A percentile compares a stretch with the other conserved stretches of the same genome.
Conservation (phyloP, 345 rosid genomes). For the Excoecaria agallocha region DNA sequence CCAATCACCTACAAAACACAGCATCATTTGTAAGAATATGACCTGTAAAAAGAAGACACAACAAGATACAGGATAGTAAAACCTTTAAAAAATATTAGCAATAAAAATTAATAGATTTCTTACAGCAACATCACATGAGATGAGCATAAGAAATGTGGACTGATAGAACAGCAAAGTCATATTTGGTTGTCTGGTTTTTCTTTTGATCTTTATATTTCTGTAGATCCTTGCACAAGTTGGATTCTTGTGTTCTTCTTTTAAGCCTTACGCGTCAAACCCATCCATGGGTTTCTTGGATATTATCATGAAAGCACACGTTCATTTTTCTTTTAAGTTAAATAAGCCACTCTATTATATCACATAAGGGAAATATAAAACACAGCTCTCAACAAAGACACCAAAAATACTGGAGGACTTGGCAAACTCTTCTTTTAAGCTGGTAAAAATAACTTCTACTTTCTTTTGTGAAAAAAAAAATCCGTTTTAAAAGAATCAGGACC, state of each 20-base stretch:
- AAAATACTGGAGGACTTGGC: not conserved
- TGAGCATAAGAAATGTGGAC: not conserved
- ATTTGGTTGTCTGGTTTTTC: not conserved
- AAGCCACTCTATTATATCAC: not conserved
- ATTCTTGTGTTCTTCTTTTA: too few relatives aligned
- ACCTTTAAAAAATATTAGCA: not conserved
- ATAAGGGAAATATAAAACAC: not conserved
- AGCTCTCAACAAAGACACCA: not conserved
- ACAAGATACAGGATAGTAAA: not conserved
- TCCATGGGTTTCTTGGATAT: not conserved
- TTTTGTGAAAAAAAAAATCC: not conserved
- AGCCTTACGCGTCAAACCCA: not conserved
- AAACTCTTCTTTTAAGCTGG: not conserved
- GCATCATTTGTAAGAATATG: not conserved
- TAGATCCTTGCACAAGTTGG: not conserved
- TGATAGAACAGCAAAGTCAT: not conserved
- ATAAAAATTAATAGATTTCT: not conserved
- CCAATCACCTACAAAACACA: constrained; percentile 65
- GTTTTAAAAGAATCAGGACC: not conserved
- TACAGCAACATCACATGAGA: not conserved
- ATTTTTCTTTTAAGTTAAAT: not conserved
- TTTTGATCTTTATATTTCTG: not conserved
- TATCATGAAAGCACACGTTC: not conserved
- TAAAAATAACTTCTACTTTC: not conserved
- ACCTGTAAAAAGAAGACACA: not conserved